Conservation (phyloP, 2,329 filamentous ascomycete genomes). For the Fusarium virguliforme region DNA sequence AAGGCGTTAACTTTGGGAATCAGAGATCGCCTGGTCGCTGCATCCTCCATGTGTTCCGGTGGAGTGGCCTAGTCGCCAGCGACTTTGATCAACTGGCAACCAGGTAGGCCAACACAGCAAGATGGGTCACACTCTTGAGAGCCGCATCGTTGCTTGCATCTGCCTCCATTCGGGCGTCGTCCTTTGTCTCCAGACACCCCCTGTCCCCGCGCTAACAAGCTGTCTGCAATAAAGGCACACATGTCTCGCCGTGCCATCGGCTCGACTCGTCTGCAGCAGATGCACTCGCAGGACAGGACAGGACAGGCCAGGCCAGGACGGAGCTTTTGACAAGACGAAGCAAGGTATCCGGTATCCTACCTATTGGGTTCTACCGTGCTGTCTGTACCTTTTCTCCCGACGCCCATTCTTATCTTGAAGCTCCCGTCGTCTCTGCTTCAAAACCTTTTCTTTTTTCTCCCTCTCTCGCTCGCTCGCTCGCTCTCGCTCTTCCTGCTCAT, state of each 20-base stretch:
- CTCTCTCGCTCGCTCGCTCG: conserved; percentile 17
- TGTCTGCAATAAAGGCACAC: conserved; percentile 77
- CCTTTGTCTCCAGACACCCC: conserved; percentile 62
- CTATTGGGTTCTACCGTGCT: background rate
- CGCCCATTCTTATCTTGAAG: conserved; percentile 19
- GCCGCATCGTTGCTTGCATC: conserved; percentile 77
- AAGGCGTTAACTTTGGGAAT: conserved; percentile 54
- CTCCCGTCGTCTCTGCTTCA: conserved; percentile 34
- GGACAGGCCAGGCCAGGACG: background rate
- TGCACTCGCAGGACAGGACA: conserved; percentile 57
- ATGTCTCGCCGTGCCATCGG: conserved; percentile 64
- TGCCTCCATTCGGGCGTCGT: conserved; percentile 60
- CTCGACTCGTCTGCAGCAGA: conserved; percentile 66
- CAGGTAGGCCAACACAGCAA: conserved; percentile 93
- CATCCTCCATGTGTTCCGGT: conserved; percentile 64
- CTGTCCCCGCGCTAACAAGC: conserved; percentile 67
- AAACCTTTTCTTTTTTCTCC: conserved; percentile 21
- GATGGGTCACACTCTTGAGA: conserved; percentile 79
- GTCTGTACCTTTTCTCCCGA: conserved; percentile 21
- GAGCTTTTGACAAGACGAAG: background rate
- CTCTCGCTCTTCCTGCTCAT: conserved; percentile 18
- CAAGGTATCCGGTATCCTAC: conserved; percentile 19
- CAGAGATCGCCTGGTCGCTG: conserved; percentile 66
- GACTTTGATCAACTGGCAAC: conserved; percentile 84
- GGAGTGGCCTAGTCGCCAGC: conserved; percentile 75